Evolutionary conservation across 169 alveolate genomes (phyloP).

Genomic region (Toxoplasma gondii): DNA sequence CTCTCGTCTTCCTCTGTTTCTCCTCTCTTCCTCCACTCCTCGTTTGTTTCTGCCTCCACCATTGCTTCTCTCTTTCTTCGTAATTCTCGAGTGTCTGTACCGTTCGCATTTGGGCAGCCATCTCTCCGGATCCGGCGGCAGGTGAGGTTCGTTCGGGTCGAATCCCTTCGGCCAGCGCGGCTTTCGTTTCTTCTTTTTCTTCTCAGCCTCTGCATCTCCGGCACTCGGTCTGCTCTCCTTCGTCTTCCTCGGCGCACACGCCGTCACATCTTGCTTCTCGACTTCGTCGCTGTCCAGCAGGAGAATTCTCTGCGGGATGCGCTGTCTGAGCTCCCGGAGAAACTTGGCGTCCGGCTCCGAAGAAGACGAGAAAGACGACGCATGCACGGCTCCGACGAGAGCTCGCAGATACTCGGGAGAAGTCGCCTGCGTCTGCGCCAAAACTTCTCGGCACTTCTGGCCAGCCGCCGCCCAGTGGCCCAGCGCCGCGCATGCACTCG

Average conservation of each 20-base stretch:
- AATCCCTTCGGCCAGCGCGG: conserved; percentile 43
- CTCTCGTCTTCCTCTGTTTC: too few species aligned
- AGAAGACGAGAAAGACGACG: background rate
- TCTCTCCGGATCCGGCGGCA: conserved; percentile 63
- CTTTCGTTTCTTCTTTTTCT: conserved; percentile 22
- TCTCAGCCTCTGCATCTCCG: background rate
- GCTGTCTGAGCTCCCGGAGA: conserved; percentile 39
- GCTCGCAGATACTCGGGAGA: conserved; percentile 16
- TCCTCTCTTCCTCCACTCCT: background rate
- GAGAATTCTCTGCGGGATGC: conserved; percentile 11
- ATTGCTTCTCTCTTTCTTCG: background rate
- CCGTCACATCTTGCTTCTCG: background rate
- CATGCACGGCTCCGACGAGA: background rate
- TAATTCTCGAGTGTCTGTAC: background rate
- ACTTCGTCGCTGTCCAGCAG: conserved; percentile 58
- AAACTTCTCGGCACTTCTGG: background rate
- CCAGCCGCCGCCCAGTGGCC: conserved; percentile 31
- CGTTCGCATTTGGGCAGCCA: conserved; percentile 47
- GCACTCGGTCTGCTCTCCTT: background rate
- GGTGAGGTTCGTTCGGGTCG: conserved; percentile 32
- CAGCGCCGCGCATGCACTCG: background rate
- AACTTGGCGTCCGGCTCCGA: background rate
- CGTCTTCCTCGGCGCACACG: background rate
- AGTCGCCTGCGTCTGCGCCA: background rate
- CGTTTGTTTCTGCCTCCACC: background rate